Conservation (phyloP, 176 grass and related monocot genomes). For the Chloris gayana region DNA sequence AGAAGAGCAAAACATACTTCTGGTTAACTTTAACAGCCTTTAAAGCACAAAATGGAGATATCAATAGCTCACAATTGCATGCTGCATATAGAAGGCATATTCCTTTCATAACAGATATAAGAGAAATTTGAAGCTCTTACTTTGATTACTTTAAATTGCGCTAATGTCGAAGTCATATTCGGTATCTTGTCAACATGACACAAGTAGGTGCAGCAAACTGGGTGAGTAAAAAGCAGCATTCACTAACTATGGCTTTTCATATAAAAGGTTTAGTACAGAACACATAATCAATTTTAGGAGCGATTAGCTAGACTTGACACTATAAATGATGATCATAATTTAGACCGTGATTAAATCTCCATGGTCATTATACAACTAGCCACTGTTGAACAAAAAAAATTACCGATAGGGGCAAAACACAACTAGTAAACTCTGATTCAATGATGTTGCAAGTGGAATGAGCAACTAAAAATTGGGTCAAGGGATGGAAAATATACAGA, state of each 20-base stretch:
- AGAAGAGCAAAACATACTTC: background rate
- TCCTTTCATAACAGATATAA: too few species aligned
- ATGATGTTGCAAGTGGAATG: too few species aligned
- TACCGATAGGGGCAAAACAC: background rate
- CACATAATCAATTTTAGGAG: background rate
- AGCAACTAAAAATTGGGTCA: background rate
- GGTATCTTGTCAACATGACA: slow-evolving; percentile 1
- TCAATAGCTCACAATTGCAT: slow-evolving; percentile 15
- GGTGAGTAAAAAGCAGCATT: slow-evolving; percentile 27
- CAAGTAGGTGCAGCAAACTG: background rate
- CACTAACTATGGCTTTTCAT: background rate
- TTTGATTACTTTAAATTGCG: slow-evolving; percentile 6
- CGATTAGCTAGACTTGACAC: background rate
- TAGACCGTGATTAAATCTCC: slow-evolving; percentile 19
- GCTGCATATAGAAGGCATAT: too few species aligned
- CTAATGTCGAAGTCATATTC: background rate
- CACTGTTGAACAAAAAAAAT: background rate
- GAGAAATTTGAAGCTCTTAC: slow-evolving; percentile 5
- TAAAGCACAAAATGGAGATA: slow-evolving; percentile 25
- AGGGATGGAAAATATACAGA: background rate
- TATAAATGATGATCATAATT: background rate
- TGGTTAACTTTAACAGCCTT: background rate
- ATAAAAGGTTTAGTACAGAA: background rate
- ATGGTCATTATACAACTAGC: slow-evolving; percentile 19
- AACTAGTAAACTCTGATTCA: background rate